A percentile compares a stretch with the other conserved stretches of the same genome.
These are phyloP conservation scores for Escovopsis sp. DNA, from an alignment of 2,329 filamentous ascomycete species.

Conservation along the genomic window DNA sequence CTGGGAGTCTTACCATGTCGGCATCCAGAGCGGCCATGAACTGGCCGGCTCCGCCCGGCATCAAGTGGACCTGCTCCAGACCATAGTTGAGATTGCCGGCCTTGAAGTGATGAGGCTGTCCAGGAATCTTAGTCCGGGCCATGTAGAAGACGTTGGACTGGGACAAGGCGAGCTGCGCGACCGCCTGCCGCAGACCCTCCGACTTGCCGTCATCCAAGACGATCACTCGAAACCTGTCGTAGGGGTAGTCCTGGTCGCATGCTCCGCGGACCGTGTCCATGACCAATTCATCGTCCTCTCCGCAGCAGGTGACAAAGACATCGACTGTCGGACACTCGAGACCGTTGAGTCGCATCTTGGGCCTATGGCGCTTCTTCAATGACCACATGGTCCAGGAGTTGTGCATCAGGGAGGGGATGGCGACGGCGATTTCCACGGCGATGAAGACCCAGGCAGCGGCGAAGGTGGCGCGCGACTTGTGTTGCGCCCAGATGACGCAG, in stretches of 20 bases:
- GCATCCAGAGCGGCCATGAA: conserved; percentile 51
- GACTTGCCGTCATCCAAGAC: conserved; percentile 41
- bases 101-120: conserved; percentile 43
- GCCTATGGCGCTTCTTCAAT: conserved; percentile 37
- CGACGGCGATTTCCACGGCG: conserved; percentile 36
- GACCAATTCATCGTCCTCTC: conserved; percentile 40
- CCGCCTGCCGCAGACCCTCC: conserved; percentile 23
- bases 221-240: conserved; percentile 36
- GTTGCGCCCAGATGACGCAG: conserved; percentile 38
- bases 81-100: conserved; percentile 51
- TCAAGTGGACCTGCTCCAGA: conserved; percentile 31
- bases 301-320: conserved; percentile 42
- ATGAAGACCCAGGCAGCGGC: conserved; percentile 43
- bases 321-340: conserved; percentile 39
- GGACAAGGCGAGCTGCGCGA: conserved; percentile 22
- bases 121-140: conserved; percentile 33
- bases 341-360: conserved; percentile 36
- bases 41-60: conserved; percentile 40
- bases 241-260: conserved; percentile 39
- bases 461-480: conserved; percentile 23
- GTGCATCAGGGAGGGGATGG: conserved; percentile 40
- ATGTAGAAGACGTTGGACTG: conserved; percentile 39
- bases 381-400: conserved; percentile 43
- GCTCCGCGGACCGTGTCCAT: conserved; percentile 42
- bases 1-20: conserved; percentile 37